A percentile compares a stretch with the other conserved stretches of the same genome.
Evolutionary conservation across 805 yeast species (phyloP).

Genomic region (Wickerhamomyces canadensis): DNA sequence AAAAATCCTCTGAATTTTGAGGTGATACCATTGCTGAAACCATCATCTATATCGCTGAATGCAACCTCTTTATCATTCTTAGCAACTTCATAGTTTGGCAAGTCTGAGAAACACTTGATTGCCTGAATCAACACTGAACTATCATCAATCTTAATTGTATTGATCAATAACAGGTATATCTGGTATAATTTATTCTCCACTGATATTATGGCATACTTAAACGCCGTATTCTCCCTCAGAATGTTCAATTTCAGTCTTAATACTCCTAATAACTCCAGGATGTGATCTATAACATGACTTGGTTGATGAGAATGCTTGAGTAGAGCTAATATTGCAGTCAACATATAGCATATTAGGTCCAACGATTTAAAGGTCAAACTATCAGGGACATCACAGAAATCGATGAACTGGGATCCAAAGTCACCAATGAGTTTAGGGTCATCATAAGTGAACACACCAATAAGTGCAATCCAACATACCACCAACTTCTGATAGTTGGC

Average conservation of each 20-base stretch:
- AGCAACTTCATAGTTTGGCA: conserved; percentile 15
- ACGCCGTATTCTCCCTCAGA: conserved; percentile 4
- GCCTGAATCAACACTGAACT: conserved; percentile 30
- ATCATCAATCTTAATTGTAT: conserved; percentile 17
- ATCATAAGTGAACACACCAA: conserved; percentile 55
- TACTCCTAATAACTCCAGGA: conserved; percentile 30
- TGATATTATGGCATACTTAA: conserved; percentile 14
- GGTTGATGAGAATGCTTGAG: conserved; percentile 36
- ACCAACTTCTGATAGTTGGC: conserved; percentile 31
- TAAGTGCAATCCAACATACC: conserved; percentile 56
- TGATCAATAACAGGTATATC: conserved; percentile 33
- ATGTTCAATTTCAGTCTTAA: conserved; percentile 10
- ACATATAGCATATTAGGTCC: conserved; percentile 52
- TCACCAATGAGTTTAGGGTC: conserved; percentile 49
- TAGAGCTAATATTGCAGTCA: conserved; percentile 53
- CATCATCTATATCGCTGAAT: conserved; percentile 27
- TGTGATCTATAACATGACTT: conserved; percentile 40
- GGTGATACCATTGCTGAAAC: conserved; percentile 47
- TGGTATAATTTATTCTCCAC: conserved; percentile 41
- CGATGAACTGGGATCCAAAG: conserved; percentile 52
- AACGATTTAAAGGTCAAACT: conserved; percentile 32
- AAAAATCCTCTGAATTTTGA: conserved; percentile 36
- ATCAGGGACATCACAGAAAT: conserved; percentile 44
- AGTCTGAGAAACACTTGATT: conserved; percentile 39
- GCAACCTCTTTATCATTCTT: conserved; percentile 14